Evolutionary conservation across 805 yeast genomes (phyloP), one percentile per base, ranked within the genome.

Genomic region (Cyberlindnera euphorbiiphila): DNA sequence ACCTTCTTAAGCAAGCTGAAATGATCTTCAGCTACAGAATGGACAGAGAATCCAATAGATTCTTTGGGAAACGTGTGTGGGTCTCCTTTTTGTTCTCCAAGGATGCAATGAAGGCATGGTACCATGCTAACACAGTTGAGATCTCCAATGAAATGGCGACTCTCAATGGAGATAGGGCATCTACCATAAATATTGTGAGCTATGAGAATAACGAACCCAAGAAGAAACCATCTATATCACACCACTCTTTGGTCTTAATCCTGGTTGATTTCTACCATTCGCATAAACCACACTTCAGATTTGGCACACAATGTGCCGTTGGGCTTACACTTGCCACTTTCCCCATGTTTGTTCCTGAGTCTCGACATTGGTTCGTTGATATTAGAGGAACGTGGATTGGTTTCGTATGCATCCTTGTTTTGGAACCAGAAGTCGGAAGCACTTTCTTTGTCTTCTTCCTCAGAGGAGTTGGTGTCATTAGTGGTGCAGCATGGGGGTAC

Each of bases 301-400:
- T 68, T 50, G 73, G 74, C 1, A 49, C 70, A 29, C 76, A 74
- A 43, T 64, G 69, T 10, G 59, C 69, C 0, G 48, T 69, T 25
- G 72, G 74, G 0, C 47, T 72, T 28, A 68, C 71, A 61, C 41
- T 71, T 1, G 66, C 70, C 2, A 68, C 76, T 0, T 71, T 71
- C 42, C 78, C 77, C 1, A 72, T 71, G 67, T 73, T 71, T 46
- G 56, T 67, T 24, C 72, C 76, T 0, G 61, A 63, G 25, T 46
- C 68, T 15, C 58, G 76, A 30, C 52, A 56, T n/a, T 73, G 78
- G 78, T 72, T 71, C 43, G 54, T 54, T n/a, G 61, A 64, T 13
- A 61, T 65, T 22, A 62, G 70, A 42, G 78, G 77, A 28, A 56
- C 71, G 1, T 73, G 78, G 78, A 65, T 71, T 6, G 78, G 77